phyloP scores from a whole-genome alignment of 31 red algal species.

The Porphyra umbilicalis region DNA sequence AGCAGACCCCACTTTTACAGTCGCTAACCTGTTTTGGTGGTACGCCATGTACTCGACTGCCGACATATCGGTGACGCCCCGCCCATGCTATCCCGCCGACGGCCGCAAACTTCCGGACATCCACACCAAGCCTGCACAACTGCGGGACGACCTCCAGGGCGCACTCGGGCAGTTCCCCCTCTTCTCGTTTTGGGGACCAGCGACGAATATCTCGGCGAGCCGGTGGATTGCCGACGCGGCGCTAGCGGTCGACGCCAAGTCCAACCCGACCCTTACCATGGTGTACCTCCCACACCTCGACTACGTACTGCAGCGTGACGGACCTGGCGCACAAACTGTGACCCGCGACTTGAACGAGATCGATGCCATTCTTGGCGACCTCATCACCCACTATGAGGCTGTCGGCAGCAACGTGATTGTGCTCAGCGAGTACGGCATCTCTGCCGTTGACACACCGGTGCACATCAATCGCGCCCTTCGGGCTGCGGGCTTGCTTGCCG shows the following conservation, averaged over 20 bases:
- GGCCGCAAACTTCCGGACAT: slow-evolving; percentile 61
- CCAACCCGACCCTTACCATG: slow-evolving; percentile 40
- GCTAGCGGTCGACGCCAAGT: slow-evolving; percentile 18
- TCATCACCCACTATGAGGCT: slow-evolving; percentile 34
- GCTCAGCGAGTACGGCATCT: slow-evolving; percentile 60
- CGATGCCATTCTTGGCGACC: slow-evolving; percentile 35
- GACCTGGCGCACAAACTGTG: slow-evolving; percentile 13
- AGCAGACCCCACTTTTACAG: slow-evolving; percentile 42
- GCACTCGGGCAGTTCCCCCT: slow-evolving; percentile 60
- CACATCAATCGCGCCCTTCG: slow-evolving; percentile 67
- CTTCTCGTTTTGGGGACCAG: slow-evolving; percentile 70
- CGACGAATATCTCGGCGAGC: slow-evolving; percentile 23
- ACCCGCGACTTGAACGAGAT: slow-evolving; percentile 29
- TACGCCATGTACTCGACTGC: slow-evolving; percentile 72
- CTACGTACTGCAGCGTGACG: slow-evolving; percentile 49
- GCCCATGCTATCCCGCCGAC: slow-evolving; percentile 60
- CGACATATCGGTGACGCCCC: slow-evolving; percentile 35
- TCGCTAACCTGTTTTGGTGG: slow-evolving; percentile 67
- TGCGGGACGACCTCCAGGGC: slow-evolving; percentile 33
- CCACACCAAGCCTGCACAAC: slow-evolving; percentile 31
- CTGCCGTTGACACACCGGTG: slow-evolving; percentile 22
- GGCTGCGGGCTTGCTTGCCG: slow-evolving; percentile 28
- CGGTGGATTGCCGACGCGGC: slow-evolving; percentile 51
- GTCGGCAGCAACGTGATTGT: slow-evolving; percentile 25
- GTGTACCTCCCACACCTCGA: slow-evolving; percentile 69